Evolutionary conservation across 2,329 filamentous ascomycete genomes (phyloP), one percentile per base, ranked within the genome.

Genomic region (Teratosphaeria nubilosa): DNA sequence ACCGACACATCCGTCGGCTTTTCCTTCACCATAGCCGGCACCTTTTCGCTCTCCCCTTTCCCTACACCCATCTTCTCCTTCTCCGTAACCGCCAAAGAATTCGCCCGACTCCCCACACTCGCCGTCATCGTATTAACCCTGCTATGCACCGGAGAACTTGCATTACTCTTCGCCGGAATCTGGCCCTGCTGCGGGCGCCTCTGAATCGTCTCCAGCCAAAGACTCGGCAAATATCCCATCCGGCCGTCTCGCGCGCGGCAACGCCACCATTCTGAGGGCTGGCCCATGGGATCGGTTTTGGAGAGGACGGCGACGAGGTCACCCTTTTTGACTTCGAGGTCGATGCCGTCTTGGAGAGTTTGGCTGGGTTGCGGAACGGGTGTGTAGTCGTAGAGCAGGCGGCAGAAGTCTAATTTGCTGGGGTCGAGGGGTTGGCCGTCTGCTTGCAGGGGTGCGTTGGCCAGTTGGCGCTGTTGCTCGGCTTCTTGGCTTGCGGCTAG

Each of bases 251-350:
- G 82, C 14, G 92, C 88, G 57, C 94, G 83, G 75, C 95, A 99
- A 64, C 87, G 85, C 94, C 94, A 99, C 94, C 94, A 99, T 70
- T 99, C 92, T 56, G 88, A 94, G 4, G 90, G 84, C 66, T 94
- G 91, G 51, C 94, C 94, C 69, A 92, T 83, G 0, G 94, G 94
- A 68, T 99, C 94, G 20, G 85, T 88, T 77, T 96, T 96, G 77
- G 86, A 87, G 57, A 99, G 81, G 0, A 99, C 91, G 27, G 94
- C 94, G 16, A 99, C 91, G 56, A 97, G 85, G 67, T 99, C 94
- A 60, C 92, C 92, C 78, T 96, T 96, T 77, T 89, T 91, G 25
- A 95, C 92, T 37, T 89, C 86, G 14, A 99, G 81, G 69, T 99
- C 95, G 65, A 97, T 85, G 34, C 88, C 90, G 61, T 86, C 73